Evolutionary conservation across 73 alveolate genomes (phyloP), one percentile per base, ranked within the genome.

Genomic region (Paramecium sexaurelia): DNA sequence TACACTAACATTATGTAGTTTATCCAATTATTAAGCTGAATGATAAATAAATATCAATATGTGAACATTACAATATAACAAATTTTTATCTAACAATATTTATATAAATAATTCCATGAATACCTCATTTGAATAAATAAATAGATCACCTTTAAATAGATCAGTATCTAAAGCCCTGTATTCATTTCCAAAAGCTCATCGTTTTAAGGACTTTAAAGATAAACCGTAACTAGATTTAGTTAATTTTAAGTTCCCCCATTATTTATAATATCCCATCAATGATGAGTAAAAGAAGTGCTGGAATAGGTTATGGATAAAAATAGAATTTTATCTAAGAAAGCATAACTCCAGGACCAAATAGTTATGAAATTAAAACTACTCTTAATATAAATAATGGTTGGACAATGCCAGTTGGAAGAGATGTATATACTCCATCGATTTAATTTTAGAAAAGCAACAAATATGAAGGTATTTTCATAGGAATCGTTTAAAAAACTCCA

Each of bases 331-430:
- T 24, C 3, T 22, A 55, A 7, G 71, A 55, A 39, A 86, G 78
- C 32, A 86, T 37, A 55, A 86, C 87, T 33, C 93, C 93, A 15
- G 93, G 78, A 29, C 93, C 93, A 0, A 86, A 86, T 22, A 26
- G 27, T 36, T 86, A 86, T 39, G 43, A 35, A 66, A 35, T 66
- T 13, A 86, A 61, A 32, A 51, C 67, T 20, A 67, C 75, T 37
- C 33, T 73, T 29, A 85, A 33, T 26, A 26, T 56, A 22, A 57
- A 9, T 19, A 86, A 57, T 36, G 93, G 93, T 19, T 86, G 93
- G 93, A 61, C 93, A 0, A 51, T 86, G 83, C 71, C 85, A 29
- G 75, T 86, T 11, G 85, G 93, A 17, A 22, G 93, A 57, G 93
- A 86, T 17, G 93, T 86, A 86, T 5, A 6, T 43, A 11, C 11